A percentile compares a stretch with the other conserved stretches of the same genome.
Evolutionary conservation across 2,329 filamentous ascomycete species (phyloP).

Genomic region (Talaromyces sp.): DNA sequence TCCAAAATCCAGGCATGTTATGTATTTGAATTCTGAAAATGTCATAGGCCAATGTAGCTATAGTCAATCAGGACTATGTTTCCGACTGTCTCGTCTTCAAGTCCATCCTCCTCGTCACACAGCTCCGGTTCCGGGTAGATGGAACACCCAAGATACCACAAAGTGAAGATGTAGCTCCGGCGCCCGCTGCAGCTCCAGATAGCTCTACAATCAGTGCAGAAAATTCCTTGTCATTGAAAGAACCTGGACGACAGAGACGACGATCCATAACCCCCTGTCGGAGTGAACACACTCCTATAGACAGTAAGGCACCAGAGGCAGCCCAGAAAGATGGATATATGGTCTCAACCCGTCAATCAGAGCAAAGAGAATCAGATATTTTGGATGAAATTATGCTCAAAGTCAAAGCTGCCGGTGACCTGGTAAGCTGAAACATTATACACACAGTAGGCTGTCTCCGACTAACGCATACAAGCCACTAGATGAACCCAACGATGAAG

Average conservation of each 20-base stretch:
- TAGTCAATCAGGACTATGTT: conserved; percentile 69
- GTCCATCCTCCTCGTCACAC: conserved; percentile 55
- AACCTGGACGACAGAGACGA: conserved; percentile 20
- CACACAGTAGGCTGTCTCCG: too few species aligned
- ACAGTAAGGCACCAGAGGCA: conserved; percentile 10
- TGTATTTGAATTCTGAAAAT: conserved; percentile 19
- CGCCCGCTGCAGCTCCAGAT: background rate
- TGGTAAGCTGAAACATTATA: conserved; percentile 39
- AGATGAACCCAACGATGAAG: conserved; percentile 30
- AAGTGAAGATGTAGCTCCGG: background rate
- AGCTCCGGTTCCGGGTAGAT: conserved; percentile 50
- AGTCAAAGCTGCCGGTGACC: conserved; percentile 57
- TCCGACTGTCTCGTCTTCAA: conserved; percentile 64
- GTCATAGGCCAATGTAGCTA: conserved; percentile 29
- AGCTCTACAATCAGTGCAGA: background rate
- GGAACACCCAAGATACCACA: conserved; percentile 18
- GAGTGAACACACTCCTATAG: background rate
- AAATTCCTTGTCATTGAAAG: conserved; percentile 32
- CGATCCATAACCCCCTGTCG: conserved; percentile 22
- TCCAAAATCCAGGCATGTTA: background rate
- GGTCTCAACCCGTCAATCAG: background rate
- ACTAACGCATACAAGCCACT: conserved; percentile 28
- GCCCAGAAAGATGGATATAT: conserved; percentile 3
- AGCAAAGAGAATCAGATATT: conserved; percentile 45
- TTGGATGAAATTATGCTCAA: conserved; percentile 64